These are phyloP conservation scores for Senna tora DNA, from an alignment of 306 rosid genomes.

Conservation along the genomic window DNA sequence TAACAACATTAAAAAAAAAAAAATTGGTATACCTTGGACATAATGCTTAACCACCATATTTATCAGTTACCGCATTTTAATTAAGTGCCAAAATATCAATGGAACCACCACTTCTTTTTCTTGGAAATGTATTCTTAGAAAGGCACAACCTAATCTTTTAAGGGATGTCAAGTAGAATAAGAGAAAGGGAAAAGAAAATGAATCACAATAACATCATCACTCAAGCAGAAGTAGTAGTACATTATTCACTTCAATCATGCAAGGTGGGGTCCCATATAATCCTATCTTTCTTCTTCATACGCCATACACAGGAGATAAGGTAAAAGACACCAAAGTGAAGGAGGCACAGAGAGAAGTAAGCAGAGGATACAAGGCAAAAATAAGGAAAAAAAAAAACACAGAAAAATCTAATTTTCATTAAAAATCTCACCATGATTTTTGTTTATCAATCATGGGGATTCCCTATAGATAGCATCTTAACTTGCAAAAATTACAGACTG, in stretches of 20 bases:
- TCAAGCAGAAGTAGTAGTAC: not conserved
- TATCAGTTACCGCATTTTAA: too few relatives aligned
- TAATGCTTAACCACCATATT: too few relatives aligned
- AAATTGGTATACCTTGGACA: not conserved
- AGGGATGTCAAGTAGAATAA: not conserved
- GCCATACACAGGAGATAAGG: slow-evolving; percentile 1
- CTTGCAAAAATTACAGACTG: not conserved
- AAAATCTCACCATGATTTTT: slow-evolving; percentile 66
- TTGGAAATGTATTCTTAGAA: too few relatives aligned
- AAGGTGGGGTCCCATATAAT: slow-evolving; percentile 12
- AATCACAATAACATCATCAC: not conserved
- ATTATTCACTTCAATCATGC: not conserved
- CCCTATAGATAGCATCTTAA: slow-evolving; percentile 40
- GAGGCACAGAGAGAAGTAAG: not conserved
- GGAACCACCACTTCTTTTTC: too few relatives aligned
- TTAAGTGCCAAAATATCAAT: too few relatives aligned
- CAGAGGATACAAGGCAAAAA: not conserved
- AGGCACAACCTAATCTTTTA: not conserved
- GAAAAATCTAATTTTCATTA: slow-evolving; percentile 4
- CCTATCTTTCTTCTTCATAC: slow-evolving; percentile 11
- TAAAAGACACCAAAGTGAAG: not conserved
- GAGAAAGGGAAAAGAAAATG: not conserved
- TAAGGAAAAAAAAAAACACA: not conserved
- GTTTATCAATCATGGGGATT: slow-evolving; percentile 64
- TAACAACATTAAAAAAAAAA: too few relatives aligned